Conservation (phyloP, 1,284 basidiomycete species). For the Ustilago shanxiensis region DNA sequence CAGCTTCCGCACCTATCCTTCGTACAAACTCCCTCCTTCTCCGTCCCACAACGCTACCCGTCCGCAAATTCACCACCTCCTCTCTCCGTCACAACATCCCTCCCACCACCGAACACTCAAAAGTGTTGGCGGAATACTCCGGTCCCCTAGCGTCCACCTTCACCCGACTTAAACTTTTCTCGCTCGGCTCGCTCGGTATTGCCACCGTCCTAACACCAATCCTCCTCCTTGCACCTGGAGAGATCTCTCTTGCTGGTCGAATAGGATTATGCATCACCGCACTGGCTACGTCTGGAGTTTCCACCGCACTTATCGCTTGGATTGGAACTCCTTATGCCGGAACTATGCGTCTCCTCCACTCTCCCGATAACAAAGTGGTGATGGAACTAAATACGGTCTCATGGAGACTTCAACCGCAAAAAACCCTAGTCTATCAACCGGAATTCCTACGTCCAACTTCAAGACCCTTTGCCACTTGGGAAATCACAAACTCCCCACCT, state of each 20-base stretch:
- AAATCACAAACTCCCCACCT: conserved; percentile 51
- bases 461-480: conserved; percentile 82
- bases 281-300: conserved; percentile 78
- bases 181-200: conserved; percentile 80
- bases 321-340: conserved; percentile 75
- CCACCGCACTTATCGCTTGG: conserved; percentile 82
- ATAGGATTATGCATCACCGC: conserved; percentile 79
- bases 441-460: conserved; percentile 79
- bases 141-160: conserved; percentile 82
- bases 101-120: background rate
- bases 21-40: no score
- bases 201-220: conserved; percentile 81
- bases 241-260: conserved; percentile 79
- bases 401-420: conserved; percentile 76
- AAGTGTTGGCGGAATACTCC: conserved; percentile 59
- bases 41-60: no score
- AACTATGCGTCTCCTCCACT: conserved; percentile 68
- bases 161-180: conserved; percentile 83
- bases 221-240: conserved; percentile 83
- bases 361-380: no score
- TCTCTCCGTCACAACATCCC: background rate
- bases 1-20: background rate
- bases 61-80: no score
- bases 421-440: conserved; percentile 80
- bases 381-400: conserved; percentile 76